phyloP scores from a whole-genome alignment of 495 filamentous ascomycete species.

The Aspergillus cavernicola region DNA sequence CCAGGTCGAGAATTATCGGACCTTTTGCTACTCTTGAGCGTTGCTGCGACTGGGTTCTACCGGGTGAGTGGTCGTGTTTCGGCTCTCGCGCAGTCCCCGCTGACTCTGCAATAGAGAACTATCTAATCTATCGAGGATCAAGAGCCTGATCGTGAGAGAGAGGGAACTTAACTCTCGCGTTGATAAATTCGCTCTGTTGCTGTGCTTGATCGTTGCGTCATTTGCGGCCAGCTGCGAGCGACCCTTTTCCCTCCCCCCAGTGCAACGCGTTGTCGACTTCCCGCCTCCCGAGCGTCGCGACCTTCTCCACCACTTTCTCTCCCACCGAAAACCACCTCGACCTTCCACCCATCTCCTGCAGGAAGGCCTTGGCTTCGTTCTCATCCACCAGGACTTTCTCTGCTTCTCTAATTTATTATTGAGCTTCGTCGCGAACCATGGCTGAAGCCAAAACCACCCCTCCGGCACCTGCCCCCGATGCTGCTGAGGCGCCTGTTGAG shows the following conservation, averaged over 20 bases:
- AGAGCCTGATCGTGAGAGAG: not conserved
- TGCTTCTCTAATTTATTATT: constrained; percentile 8
- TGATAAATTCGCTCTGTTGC: constrained; percentile 5
- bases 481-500: constrained; percentile 30
- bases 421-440: constrained; percentile 34
- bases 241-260: constrained; percentile 22
- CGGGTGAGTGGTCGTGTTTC: not conserved
- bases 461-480: constrained; percentile 29
- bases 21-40: not conserved
- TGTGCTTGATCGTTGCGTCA: constrained; percentile 24
- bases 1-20: not conserved
- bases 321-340: constrained; percentile 23
- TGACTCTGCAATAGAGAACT: constrained; percentile 2
- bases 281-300: constrained; percentile 38
- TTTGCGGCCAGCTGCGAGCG: constrained; percentile 19
- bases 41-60: not conserved
- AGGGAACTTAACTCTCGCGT: not conserved
- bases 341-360: constrained; percentile 19
- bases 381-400: constrained; percentile 10
- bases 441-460: constrained; percentile 39
- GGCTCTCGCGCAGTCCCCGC: not conserved
- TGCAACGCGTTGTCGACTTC: constrained; percentile 40
- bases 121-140: not conserved
- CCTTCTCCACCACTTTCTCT: constrained; percentile 40
- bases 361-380: constrained; percentile 12